Percentiles rank a stretch among this genome's conserved stretches.
Conservation (phyloP, 306 rosid species). For the Lathyrus aphaca region DNA sequence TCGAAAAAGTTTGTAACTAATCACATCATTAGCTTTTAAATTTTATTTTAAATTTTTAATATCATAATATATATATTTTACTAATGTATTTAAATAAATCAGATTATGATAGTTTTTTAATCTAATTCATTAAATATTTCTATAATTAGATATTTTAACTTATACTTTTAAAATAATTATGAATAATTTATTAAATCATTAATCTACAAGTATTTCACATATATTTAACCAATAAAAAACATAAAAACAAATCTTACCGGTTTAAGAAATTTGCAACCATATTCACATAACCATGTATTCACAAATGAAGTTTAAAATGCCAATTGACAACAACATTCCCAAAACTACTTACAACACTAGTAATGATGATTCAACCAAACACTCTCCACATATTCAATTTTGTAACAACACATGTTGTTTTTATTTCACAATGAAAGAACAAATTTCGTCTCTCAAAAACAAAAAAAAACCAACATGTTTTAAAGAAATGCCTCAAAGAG, state of each 20-base stretch:
- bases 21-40: no score
- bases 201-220: no score
- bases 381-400: slow-evolving; percentile 3
- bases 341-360: slow-evolving; percentile 28
- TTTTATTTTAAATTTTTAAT: no score
- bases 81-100: no score
- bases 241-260: background rate
- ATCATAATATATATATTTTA: no score
- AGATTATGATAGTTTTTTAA: no score
- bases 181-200: no score
- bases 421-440: slow-evolving; percentile 72
- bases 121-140: no score
- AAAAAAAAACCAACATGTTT: slow-evolving; percentile 50
- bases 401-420: slow-evolving; percentile 49
- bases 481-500: slow-evolving; percentile 50
- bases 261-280: slow-evolving; percentile 23
- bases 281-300: slow-evolving; percentile 41
- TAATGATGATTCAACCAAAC: background rate
- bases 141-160: no score
- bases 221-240: no score
- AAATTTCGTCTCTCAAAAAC: slow-evolving; percentile 43
- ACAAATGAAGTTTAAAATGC: slow-evolving; percentile 40
- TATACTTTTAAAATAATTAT: no score
- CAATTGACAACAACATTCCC: slow-evolving; percentile 2
- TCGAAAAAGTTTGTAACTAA: no score